A percentile compares a stretch with the other conserved stretches of the same genome.
phyloP scores from a whole-genome alignment of 2,329 filamentous ascomycete genomes.

The Emmonsia crescens region DNA sequence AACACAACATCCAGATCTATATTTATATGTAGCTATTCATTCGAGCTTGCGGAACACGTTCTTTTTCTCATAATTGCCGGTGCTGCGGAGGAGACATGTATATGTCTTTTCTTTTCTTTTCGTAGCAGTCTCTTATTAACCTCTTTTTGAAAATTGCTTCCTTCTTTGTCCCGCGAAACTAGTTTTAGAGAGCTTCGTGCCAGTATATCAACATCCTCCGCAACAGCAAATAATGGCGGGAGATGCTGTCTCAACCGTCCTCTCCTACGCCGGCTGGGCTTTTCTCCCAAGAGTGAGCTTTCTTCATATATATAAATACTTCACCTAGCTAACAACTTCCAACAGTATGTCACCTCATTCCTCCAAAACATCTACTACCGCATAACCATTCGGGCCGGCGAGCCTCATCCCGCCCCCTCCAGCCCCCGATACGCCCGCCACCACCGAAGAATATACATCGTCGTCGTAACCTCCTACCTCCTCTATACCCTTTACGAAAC shows the following conservation, averaged over 20 bases:
- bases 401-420: slow-evolving; percentile 60
- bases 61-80: background rate
- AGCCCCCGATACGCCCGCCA: slow-evolving; percentile 59
- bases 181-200: background rate
- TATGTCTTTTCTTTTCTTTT: background rate
- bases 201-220: background rate
- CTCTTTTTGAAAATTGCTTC: background rate
- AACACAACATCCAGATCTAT: background rate
- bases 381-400: slow-evolving; percentile 78
- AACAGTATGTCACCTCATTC: slow-evolving; percentile 64
- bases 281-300: slow-evolving; percentile 49
- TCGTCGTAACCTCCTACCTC: slow-evolving; percentile 74
- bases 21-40: background rate
- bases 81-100: background rate
- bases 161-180: background rate
- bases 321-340: background rate
- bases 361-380: slow-evolving; percentile 75
- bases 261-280: slow-evolving; percentile 51
- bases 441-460: slow-evolving; percentile 70
- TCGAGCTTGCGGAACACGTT: background rate
- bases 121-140: no score
- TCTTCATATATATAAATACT: background rate
- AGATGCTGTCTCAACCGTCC: slow-evolving; percentile 33
- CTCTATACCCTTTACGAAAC: slow-evolving; percentile 88
- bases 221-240: slow-evolving; percentile 16